A percentile compares a stretch with the other conserved stretches of the same genome.
phyloP scores from a whole-genome alignment of 1,139 yeast genomes.

The Candida albicans region DNA sequence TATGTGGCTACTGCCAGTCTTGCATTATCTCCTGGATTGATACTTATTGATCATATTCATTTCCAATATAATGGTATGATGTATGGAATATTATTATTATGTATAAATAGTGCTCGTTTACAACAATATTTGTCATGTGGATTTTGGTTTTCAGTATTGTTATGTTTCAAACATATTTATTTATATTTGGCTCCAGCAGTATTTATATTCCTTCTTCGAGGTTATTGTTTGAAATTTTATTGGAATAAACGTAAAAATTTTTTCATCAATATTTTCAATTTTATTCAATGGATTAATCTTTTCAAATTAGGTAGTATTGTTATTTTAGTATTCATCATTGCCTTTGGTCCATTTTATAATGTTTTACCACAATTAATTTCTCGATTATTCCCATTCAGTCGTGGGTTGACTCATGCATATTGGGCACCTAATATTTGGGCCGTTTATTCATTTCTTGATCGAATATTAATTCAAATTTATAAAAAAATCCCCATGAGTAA shows the following conservation, averaged over 20 bases:
- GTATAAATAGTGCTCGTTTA: slow-evolving; percentile 69
- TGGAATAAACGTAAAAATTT: slow-evolving; percentile 27
- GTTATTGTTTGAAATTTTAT: slow-evolving; percentile 57
- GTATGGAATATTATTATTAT: slow-evolving; percentile 77
- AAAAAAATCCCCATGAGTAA: slow-evolving; percentile 48
- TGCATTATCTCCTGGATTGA: slow-evolving; percentile 82
- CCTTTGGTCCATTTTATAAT: slow-evolving; percentile 79
- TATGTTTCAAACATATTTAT: slow-evolving; percentile 94
- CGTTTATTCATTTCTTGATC: slow-evolving; percentile 79
- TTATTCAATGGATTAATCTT: slow-evolving; percentile 60
- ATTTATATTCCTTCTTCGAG: slow-evolving; percentile 73
- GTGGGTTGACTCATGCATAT: slow-evolving; percentile 96
- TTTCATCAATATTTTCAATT: slow-evolving; percentile 26
- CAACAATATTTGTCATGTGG: slow-evolving; percentile 64
- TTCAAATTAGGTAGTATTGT: slow-evolving; percentile 69
- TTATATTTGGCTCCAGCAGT: slow-evolving; percentile 94
- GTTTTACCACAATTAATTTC: slow-evolving; percentile 64
- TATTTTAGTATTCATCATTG: slow-evolving; percentile 56
- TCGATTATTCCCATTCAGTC: slow-evolving; percentile 86
- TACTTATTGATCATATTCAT: slow-evolving; percentile 89
- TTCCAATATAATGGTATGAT: slow-evolving; percentile 94
- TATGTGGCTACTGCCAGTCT: slow-evolving; percentile 83
- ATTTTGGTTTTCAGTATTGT: slow-evolving; percentile 66
- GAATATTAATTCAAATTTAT: slow-evolving; percentile 58
- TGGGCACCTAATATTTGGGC: slow-evolving; percentile 99